phyloP scores from a whole-genome alignment of 495 filamentous ascomycete species.

The Bacidia gigantensis region DNA sequence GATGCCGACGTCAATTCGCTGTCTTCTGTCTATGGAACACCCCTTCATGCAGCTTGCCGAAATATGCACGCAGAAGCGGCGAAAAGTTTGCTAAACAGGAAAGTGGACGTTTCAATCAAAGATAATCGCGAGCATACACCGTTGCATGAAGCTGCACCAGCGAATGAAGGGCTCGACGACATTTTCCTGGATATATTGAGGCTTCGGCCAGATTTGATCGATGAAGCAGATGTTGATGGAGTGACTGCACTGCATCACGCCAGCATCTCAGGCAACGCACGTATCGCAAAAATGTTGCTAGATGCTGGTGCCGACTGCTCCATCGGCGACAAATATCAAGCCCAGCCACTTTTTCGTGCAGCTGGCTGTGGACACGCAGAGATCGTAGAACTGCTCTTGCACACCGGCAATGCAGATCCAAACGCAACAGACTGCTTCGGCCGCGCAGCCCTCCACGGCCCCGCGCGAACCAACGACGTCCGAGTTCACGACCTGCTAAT shows the following conservation, averaged over 20 bases:
- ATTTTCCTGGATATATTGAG: background rate
- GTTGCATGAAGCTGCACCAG: conserved; percentile 1
- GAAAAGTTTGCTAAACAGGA: background rate
- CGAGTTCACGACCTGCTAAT: background rate
- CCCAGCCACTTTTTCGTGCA: background rate
- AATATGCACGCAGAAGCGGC: too few species aligned
- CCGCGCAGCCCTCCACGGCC: conserved; percentile 2
- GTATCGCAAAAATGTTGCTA: conserved; percentile 9
- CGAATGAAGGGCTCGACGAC: background rate
- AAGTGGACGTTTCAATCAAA: background rate
- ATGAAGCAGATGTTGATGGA: background rate
- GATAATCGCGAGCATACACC: background rate
- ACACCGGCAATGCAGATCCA: conserved; percentile 17
- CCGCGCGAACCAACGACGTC: background rate
- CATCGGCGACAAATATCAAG: background rate
- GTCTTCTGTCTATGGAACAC: too few species aligned
- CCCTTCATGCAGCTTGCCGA: too few species aligned
- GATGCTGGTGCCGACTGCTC: conserved; percentile 9
- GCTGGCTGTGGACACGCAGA: conserved; percentile 1
- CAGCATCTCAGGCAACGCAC: background rate
- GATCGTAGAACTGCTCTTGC: conserved; percentile 11
- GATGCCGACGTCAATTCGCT: background rate
- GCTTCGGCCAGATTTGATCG: background rate
- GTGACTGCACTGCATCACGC: conserved; percentile 1
- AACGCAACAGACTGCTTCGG: conserved; percentile 22